Evolutionary conservation across 768 basidiomycete species (phyloP), one percentile per base, ranked within the genome.

Genomic region (Mycena leptocephala): DNA sequence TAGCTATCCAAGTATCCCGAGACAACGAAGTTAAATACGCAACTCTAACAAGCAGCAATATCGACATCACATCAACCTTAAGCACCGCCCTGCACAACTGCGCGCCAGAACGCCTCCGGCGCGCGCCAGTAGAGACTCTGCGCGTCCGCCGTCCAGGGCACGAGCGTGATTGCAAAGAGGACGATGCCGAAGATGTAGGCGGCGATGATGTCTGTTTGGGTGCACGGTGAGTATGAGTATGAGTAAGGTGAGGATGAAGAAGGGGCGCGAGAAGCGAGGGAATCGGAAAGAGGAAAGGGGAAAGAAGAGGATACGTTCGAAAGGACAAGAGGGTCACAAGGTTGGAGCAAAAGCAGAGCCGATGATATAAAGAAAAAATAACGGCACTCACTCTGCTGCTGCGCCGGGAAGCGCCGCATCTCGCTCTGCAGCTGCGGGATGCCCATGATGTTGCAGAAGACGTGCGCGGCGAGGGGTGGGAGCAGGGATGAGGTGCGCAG

Each of bases 401-500:
- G 86, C 28, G 84, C 80, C 0, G 93, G 93, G 79, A 90, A 92
- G 69, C 85, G 83, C 48, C 80, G 79, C 41, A 95, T 80, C 72
- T 97, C 96, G 35, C 86, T 84, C 0, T 77, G 81, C 30, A 94
- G 89, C 66, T 93, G 89, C 3, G 98, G 98, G 33, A 99, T 80
- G 1, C 97, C 97, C 96, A 99, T 97, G 63, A 95, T 83, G 81
- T 99, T 99, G 88, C 98, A 99, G 82, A 97, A 98, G 1, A 95
- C 85, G 81, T 99, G 98, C 0, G 96, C 92, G 11, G 90, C 84
- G 69, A 97, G 89, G 2, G 97, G 88, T 1, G 97, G 94, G 35
- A 94, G 83, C 73, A 99, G 85, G 6, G 96, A 97, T 20, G 94
- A 92, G 5, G 97, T 97, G 62, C 95, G 92, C 10, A 98, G 88